phyloP scores from a whole-genome alignment of 495 filamentous ascomycete species.

The Neurospora sp. region DNA sequence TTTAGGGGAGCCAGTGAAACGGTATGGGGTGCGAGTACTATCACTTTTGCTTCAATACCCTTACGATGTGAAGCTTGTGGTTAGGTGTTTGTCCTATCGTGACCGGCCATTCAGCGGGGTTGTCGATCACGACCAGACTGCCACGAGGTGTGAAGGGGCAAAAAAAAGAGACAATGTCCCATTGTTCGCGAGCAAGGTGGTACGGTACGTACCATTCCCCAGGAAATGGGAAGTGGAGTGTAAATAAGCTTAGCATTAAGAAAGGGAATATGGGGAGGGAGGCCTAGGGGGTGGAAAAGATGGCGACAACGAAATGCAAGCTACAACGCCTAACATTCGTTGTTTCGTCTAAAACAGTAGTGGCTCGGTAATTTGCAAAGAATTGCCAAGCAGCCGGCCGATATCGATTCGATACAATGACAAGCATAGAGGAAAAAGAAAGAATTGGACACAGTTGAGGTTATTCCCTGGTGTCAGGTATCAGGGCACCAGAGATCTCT shows the following conservation, averaged over 20 bases:
- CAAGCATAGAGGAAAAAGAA: not conserved
- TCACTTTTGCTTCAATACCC: not conserved
- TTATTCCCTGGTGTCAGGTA: not conserved
- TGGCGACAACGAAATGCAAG: slow-evolving; percentile 1
- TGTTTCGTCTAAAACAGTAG: not conserved
- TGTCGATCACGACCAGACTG: not conserved
- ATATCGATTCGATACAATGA: slow-evolving; percentile 4
- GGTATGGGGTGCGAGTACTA: not conserved
- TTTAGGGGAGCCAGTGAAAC: not conserved
- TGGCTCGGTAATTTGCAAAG: slow-evolving; percentile 20
- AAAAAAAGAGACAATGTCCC: not conserved
- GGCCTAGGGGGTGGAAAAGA: not conserved
- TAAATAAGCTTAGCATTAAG: not conserved
- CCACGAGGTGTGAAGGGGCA: not conserved
- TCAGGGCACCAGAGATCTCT: not conserved
- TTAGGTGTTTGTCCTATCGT: not conserved
- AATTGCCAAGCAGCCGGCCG: slow-evolving; percentile 19
- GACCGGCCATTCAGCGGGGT: not conserved
- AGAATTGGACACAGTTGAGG: not conserved
- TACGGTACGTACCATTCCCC: not conserved
- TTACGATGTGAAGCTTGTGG: not conserved
- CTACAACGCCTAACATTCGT: not conserved
- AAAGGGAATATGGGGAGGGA: not conserved
- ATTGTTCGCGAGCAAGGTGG: not conserved
- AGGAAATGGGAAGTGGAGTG: not conserved